phyloP scores from a whole-genome alignment of 345 rosid species.

The Hibiscus syriacus region DNA sequence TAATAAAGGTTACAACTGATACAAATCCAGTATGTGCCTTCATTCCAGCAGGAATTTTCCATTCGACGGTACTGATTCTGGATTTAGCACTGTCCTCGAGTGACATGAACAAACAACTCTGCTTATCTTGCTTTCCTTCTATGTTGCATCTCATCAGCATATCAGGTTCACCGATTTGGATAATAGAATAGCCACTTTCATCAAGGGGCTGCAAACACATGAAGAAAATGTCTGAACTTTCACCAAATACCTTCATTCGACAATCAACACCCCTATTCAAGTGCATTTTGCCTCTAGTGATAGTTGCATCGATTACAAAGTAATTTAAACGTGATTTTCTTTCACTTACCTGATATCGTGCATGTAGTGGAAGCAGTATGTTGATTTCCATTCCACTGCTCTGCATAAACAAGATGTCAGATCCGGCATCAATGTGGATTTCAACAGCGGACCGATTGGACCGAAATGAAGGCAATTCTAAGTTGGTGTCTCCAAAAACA shows the following conservation, averaged over 20 bases:
- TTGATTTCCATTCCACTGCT: slow-evolving; percentile 36
- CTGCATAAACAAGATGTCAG: slow-evolving; percentile 13
- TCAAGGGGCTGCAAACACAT: slow-evolving; percentile 35
- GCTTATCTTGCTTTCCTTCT: slow-evolving; percentile 13
- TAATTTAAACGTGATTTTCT: background rate
- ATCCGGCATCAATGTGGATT: slow-evolving; percentile 49
- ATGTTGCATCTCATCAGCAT: slow-evolving; percentile 36
- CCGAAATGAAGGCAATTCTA: slow-evolving; percentile 68
- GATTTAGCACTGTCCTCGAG: slow-evolving; percentile 11
- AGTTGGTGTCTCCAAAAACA: slow-evolving; percentile 80
- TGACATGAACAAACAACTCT: slow-evolving; percentile 36
- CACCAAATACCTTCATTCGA: background rate
- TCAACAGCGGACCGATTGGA: slow-evolving; percentile 72
- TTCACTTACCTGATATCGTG: slow-evolving; percentile 62
- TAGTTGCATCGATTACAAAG: background rate
- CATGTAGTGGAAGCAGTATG: slow-evolving; percentile 67
- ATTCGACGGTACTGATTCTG: slow-evolving; percentile 22
- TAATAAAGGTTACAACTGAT: slow-evolving; percentile 42
- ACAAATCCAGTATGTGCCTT: slow-evolving; percentile 42
- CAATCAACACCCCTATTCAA: background rate
- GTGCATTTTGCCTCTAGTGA: background rate
- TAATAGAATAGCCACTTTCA: slow-evolving; percentile 55
- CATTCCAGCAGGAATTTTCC: slow-evolving; percentile 63
- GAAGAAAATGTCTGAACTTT: background rate
- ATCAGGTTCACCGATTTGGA: slow-evolving; percentile 59